phyloP scores from a whole-genome alignment of 2,329 filamentous ascomycete genomes.

The Elsinoe necatrix region DNA sequence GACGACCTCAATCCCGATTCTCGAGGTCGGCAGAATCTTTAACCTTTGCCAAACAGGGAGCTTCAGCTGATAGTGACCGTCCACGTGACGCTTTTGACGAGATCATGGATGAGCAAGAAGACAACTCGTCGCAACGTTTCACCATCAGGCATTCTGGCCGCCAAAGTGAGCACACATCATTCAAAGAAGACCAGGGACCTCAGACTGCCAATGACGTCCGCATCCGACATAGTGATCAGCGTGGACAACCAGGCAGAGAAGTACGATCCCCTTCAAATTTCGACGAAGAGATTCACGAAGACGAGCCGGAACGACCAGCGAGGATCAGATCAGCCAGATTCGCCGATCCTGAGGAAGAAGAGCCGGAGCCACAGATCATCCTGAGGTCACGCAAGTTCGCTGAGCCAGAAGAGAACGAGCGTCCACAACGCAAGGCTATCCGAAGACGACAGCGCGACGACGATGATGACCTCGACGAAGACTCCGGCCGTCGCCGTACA shows the following conservation, averaged over 20 bases:
- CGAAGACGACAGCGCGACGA: slow-evolving; percentile 16
- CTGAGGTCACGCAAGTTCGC: slow-evolving; percentile 15
- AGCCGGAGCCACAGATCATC: slow-evolving; percentile 15
- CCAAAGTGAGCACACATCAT: not conserved
- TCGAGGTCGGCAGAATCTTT: slow-evolving; percentile 7
- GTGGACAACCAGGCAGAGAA: not conserved
- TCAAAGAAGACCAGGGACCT: not conserved
- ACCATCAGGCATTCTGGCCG: not conserved
- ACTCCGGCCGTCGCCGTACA: slow-evolving; percentile 16
- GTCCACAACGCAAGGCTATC: slow-evolving; percentile 22
- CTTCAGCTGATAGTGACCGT: not conserved
- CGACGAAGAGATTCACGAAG: not conserved
- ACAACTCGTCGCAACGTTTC: slow-evolving; percentile 3
- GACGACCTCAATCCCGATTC: not conserved
- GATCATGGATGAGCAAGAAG: slow-evolving; percentile 12
- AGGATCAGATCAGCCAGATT: not conserved
- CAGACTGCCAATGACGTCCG: not conserved
- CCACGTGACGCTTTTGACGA: slow-evolving; percentile 14
- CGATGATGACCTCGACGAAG: slow-evolving; percentile 16
- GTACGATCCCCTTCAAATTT: not conserved
- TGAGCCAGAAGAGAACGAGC: slow-evolving; percentile 18
- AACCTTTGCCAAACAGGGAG: not conserved
- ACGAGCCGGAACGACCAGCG: not conserved
- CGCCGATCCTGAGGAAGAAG: slow-evolving; percentile 11
- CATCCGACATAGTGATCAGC: not conserved